Percentiles rank a stretch among this genome's conserved stretches.
Evolutionary conservation across 768 basidiomycete species (phyloP).

Genomic region (Grammothele lineata): DNA sequence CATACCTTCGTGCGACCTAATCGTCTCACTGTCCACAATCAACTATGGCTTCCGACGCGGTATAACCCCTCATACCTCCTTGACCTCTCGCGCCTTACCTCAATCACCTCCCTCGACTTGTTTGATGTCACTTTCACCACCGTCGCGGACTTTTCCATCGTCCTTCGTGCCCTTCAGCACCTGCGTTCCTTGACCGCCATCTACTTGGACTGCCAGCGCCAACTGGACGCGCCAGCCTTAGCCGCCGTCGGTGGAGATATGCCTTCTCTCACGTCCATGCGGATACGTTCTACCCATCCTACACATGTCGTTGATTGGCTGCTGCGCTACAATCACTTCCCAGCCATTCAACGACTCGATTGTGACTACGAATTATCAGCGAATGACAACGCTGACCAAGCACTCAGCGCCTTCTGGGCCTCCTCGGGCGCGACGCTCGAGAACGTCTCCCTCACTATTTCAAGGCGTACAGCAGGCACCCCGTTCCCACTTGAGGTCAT

Average conservation of each 20-base stretch:
- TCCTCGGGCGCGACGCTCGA: constrained; percentile 4
- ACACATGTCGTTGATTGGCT: constrained; percentile 8
- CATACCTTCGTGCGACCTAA: not conserved
- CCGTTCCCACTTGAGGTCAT: constrained; percentile 1
- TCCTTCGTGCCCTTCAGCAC: constrained; percentile 3
- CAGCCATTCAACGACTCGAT: not conserved
- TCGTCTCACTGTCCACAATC: constrained; percentile 3
- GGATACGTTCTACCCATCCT: not conserved
- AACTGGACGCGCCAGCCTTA: not conserved
- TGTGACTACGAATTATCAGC: constrained; percentile 8
- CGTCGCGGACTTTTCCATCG: constrained; percentile 9
- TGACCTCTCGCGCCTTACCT: constrained; percentile 2
- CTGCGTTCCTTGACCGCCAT: constrained; percentile 1
- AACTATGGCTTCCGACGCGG: constrained; percentile 10
- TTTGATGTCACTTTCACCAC: constrained; percentile 10
- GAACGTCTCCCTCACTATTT: constrained; percentile 2
- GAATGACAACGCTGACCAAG: not conserved
- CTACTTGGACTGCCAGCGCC: constrained; percentile 8
- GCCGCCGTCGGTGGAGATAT: not conserved
- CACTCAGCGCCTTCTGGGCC: constrained; percentile 5
- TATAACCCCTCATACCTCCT: constrained; percentile 7
- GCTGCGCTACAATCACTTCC: constrained; percentile 1
- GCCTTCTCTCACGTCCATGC: constrained; percentile 1
- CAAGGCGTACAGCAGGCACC: not conserved
- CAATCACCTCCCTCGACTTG: constrained; percentile 6